Percentiles rank a stretch among this genome's conserved stretches.
Evolutionary conservation across 768 basidiomycete genomes (phyloP).

Genomic region (Lactarius quietus): DNA sequence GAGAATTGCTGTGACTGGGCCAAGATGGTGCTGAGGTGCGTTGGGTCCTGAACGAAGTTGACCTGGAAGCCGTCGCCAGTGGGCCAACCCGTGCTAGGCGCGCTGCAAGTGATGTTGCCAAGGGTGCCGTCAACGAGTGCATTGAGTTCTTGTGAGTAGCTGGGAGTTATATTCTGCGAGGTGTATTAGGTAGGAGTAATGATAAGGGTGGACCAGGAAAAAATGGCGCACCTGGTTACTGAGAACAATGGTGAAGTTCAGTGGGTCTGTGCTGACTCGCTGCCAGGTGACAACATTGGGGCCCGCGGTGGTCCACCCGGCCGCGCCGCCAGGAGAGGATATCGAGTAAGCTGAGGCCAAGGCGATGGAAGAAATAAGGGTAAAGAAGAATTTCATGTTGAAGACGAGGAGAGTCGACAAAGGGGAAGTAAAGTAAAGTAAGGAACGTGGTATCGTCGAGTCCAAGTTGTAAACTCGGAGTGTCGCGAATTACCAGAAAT

Average conservation of each 20-base stretch:
- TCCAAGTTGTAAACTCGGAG: background rate
- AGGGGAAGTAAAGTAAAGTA: background rate
- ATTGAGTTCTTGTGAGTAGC: constrained; percentile 46
- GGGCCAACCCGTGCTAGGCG: constrained; percentile 66
- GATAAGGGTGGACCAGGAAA: background rate
- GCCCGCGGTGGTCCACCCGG: constrained; percentile 54
- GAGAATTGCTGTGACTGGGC: constrained; percentile 70
- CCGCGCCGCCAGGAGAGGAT: constrained; percentile 38
- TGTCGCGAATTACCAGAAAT: background rate
- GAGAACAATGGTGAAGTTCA: constrained; percentile 67
- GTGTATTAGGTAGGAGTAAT: background rate
- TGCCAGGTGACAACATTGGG: constrained; percentile 57
- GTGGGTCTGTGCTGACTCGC: constrained; percentile 60
- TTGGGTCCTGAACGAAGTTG: constrained; percentile 57
- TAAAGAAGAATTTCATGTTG: constrained; percentile 42
- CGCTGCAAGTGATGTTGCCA: constrained; percentile 40
- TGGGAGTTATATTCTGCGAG: constrained; percentile 32
- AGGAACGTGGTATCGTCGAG: constrained; percentile 21
- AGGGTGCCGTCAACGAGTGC: constrained; percentile 51
- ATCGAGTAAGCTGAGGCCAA: constrained; percentile 55
- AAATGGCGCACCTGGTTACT: constrained; percentile 52
- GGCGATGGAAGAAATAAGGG: constrained; percentile 47
- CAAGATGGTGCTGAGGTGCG: constrained; percentile 49
- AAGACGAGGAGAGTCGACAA: constrained; percentile 3
- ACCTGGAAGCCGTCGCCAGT: constrained; percentile 60